A percentile compares a stretch with the other conserved stretches of the same genome.
Evolutionary conservation across 768 basidiomycete genomes (phyloP).

Genomic region (Phanerochaete carnosa): DNA sequence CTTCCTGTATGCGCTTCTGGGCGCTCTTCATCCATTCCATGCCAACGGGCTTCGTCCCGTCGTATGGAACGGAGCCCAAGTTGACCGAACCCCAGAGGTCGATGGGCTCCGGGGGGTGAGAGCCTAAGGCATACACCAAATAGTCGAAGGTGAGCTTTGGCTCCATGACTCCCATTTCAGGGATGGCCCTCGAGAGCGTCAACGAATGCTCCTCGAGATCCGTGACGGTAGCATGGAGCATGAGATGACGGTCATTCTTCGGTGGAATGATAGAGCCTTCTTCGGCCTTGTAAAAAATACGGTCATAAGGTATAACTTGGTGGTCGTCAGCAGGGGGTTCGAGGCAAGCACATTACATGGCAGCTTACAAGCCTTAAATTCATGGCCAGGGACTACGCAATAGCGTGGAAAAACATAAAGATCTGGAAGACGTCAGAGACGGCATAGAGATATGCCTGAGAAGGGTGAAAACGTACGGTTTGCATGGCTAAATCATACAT

Average conservation of each 20-base stretch:
- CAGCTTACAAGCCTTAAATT: slow-evolving; percentile 52
- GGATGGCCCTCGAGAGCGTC: slow-evolving; percentile 43
- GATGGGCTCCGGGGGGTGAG: slow-evolving; percentile 49
- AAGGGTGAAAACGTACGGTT: neutral
- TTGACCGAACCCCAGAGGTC: slow-evolving; percentile 43
- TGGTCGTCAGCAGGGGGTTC: no score
- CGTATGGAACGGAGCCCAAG: neutral
- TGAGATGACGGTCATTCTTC: slow-evolving; percentile 25
- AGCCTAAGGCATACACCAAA: slow-evolving; percentile 60
- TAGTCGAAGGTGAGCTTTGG: slow-evolving; percentile 48
- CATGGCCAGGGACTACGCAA: slow-evolving; percentile 54
- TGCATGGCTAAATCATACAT: neutral
- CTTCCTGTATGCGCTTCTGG: slow-evolving; percentile 44
- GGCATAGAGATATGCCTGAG: neutral
- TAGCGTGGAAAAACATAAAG: slow-evolving; percentile 57
- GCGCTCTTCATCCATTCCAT: slow-evolving; percentile 47
- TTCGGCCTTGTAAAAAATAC: slow-evolving; percentile 33
- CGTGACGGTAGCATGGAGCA: slow-evolving; percentile 43
- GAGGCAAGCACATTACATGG: neutral
- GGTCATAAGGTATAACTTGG: slow-evolving; percentile 49
- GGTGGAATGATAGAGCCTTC: neutral
- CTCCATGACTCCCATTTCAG: slow-evolving; percentile 38
- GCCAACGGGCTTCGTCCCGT: slow-evolving; percentile 45
- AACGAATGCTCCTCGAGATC: slow-evolving; percentile 37
- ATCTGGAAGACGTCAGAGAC: neutral